Base-by-base conservation (phyloP, 345 rosid species). In the Turnera subulata region DNA sequence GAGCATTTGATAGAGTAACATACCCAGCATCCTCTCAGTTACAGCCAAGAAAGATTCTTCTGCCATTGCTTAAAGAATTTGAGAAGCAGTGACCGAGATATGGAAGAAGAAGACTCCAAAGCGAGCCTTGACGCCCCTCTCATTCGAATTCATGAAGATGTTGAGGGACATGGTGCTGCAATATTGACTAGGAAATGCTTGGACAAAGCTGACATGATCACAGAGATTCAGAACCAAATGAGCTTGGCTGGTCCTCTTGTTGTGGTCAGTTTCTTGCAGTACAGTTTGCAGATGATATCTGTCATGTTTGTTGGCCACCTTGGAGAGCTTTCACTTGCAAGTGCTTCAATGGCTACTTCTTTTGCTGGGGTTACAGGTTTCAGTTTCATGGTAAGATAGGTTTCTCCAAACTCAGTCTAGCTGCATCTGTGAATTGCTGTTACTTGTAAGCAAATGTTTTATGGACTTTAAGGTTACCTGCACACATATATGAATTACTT, bases 261-360 rank as follows among this genome's bases (percentile, higher is more conserved):
- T n/a, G 5, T 40, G 20, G 72, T 72, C 4, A 72, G 70, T 42
- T 65, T 72, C 63, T 66, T 68, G 25, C 66, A 61, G 25, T 72
- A 58, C 13, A 58, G 66, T 46, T 43, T 76, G 6, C 75, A 53
- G 63, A 59, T 76, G 69, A 62, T 68, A 38, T 65, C 77, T 0
- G 66, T 76, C 35, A 72, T 76, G 77, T 76, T 72, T 18, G 67
- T 76, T 5, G 80, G 77, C 42, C 77, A 48, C 18, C 80, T 64
- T 2, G 77, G 65, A 0, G 66, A 58, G 69, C 60, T 76, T 14
- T 33, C 73, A 33, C 75, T 76, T 5, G 37, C 80, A 9, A 56
- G 80, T 33, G 71, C 80, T 68, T 76, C 80, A 19, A 65, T 72
- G 69, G 80, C 80, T n/a, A 62, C 77, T 62, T 76, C 77, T 0